Evolutionary conservation across 176 grass and related monocot genomes (phyloP).

Genomic region (Oryza longistaminata): DNA sequence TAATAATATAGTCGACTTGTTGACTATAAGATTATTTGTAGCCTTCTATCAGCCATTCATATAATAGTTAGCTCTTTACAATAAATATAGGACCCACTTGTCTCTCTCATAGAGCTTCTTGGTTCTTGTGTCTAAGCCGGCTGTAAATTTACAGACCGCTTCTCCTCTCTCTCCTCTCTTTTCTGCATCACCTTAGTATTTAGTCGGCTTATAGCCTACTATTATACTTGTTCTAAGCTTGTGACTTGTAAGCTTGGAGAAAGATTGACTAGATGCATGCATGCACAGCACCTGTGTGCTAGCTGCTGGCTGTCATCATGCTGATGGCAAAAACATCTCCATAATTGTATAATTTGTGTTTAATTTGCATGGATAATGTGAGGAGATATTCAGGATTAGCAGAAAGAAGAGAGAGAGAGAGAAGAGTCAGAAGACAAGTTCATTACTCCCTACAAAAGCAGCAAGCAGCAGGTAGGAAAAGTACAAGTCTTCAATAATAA

Average conservation of each 20-base stretch:
- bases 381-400: background rate
- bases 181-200: too few species aligned
- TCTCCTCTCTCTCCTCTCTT: too few species aligned
- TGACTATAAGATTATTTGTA: too few species aligned
- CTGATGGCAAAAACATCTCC: background rate
- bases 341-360: background rate
- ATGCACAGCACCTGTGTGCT: slow-evolving; percentile 4
- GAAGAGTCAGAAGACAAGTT: background rate
- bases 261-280: background rate
- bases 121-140: too few species aligned
- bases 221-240: too few species aligned
- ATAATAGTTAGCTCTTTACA: too few species aligned
- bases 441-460: background rate
- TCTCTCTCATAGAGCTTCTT: too few species aligned
- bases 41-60: too few species aligned
- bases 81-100: too few species aligned
- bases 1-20: too few species aligned
- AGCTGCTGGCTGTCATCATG: background rate
- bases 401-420: background rate
- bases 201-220: too few species aligned
- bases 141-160: too few species aligned
- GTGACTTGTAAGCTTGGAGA: slow-evolving; percentile 13
- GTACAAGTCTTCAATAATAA: slow-evolving; percentile 37
- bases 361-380: background rate
- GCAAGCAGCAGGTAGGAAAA: slow-evolving; percentile 27